These are phyloP conservation scores for Beauveria brongniartii DNA, from an alignment of 2,329 filamentous ascomycete species.

Conservation along the genomic window DNA sequence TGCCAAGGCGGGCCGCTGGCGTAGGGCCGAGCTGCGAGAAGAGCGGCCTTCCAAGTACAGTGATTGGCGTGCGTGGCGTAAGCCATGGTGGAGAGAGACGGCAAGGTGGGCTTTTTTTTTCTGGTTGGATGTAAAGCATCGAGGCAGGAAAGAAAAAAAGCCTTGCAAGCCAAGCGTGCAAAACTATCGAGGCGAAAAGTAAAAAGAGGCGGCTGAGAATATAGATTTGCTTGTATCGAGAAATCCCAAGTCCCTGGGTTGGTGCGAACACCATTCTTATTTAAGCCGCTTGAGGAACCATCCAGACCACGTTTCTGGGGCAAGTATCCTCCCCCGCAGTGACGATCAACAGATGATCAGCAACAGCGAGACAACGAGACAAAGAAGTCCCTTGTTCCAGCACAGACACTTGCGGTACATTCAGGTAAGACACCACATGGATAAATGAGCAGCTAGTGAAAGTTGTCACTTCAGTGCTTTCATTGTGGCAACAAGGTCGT, in stretches of 20 bases:
- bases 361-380: neutral
- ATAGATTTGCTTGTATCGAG: neutral
- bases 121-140: neutral
- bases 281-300: neutral
- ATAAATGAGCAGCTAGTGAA: too few relatives aligned
- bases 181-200: neutral
- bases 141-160: neutral
- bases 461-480: too few relatives aligned
- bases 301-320: neutral
- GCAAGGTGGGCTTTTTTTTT: neutral
- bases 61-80: neutral
- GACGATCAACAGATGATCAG: conserved; percentile 1
- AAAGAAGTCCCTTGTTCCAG: conserved; percentile 4
- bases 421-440: neutral
- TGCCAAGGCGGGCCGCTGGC: neutral
- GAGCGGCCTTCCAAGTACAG: neutral
- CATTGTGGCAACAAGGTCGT: neutral
- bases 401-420: too few relatives aligned
- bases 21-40: neutral
- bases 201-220: neutral
- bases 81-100: conserved; percentile 2
- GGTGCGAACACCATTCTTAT: neutral
- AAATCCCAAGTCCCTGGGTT: neutral
- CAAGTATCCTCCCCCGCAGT: conserved; percentile 6
- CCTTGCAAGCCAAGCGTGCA: neutral